phyloP scores from a whole-genome alignment of 352 stramenopile genomes.

The Halophytophthora batemanensis region DNA sequence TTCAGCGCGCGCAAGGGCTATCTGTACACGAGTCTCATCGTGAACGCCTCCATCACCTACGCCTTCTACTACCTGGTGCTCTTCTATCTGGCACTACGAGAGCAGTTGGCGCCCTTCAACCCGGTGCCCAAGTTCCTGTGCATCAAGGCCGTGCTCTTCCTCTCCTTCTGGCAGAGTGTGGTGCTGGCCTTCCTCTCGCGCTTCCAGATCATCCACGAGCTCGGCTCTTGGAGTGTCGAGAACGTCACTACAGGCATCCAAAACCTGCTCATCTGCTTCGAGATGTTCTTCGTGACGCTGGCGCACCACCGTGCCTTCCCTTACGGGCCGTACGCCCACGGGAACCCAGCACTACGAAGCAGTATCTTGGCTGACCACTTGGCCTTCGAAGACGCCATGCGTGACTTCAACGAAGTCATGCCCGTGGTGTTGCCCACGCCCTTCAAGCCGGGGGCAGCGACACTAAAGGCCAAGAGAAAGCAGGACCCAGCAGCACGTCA shows the following conservation, averaged over 20 bases:
- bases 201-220: conserved; percentile 87
- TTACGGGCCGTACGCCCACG: conserved; percentile 76
- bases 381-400: conserved; percentile 91
- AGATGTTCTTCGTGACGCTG: conserved; percentile 97
- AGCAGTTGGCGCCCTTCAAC: conserved; percentile 91
- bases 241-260: conserved; percentile 96
- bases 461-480: conserved; percentile 59
- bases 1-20: conserved; percentile 83
- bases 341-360: conserved; percentile 48
- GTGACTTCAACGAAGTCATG: conserved; percentile 93
- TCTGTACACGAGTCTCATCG: conserved; percentile 91
- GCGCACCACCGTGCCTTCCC: conserved; percentile 97
- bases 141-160: conserved; percentile 98
- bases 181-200: conserved; percentile 88
- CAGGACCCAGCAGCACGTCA: conserved; percentile 11
- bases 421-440: conserved; percentile 75
- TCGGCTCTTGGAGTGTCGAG: conserved; percentile 92
- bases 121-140: conserved; percentile 98
- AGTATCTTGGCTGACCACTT: conserved; percentile 91
- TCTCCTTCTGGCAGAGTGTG: conserved; percentile 98
- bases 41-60: conserved; percentile 96
- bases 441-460: conserved; percentile 73
- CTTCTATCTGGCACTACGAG: conserved; percentile 94
- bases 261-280: conserved; percentile 98
- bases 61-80: conserved; percentile 97